A percentile compares a stretch with the other conserved stretches of the same genome.
Evolutionary conservation across 2,329 filamentous ascomycete species (phyloP).

Genomic region (Mycocentrospora acerina): DNA sequence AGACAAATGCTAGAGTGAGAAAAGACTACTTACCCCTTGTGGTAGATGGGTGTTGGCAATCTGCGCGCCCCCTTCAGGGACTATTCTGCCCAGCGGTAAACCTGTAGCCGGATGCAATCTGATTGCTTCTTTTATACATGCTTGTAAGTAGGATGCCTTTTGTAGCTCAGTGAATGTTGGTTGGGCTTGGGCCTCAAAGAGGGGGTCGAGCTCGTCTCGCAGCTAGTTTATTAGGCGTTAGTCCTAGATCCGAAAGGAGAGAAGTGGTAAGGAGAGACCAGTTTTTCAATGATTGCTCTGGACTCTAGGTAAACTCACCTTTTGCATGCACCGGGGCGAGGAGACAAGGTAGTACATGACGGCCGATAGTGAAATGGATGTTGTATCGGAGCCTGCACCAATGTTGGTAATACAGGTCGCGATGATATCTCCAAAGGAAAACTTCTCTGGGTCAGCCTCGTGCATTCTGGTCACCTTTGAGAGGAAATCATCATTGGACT

Average conservation of each 20-base stretch:
- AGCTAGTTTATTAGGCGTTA: no score
- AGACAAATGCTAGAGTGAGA: no score
- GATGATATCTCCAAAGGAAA: slow-evolving; percentile 40
- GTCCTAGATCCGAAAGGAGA: no score
- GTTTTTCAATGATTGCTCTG: no score
- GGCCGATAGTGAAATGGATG: slow-evolving; percentile 40
- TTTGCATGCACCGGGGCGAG: slow-evolving; percentile 10
- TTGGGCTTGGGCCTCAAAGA: no score
- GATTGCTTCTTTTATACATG: slow-evolving; percentile 46
- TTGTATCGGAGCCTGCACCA: slow-evolving; percentile 49
- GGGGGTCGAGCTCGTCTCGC: no score
- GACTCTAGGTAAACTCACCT: no score
- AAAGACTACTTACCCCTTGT: no score
- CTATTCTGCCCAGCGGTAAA: slow-evolving; percentile 39
- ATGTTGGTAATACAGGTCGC: slow-evolving; percentile 42
- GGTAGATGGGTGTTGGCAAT: no score
- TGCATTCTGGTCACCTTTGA: slow-evolving; percentile 40
- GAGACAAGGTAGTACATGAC: slow-evolving; percentile 25
- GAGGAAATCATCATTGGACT: slow-evolving; percentile 35
- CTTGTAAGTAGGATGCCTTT: slow-evolving; percentile 48
- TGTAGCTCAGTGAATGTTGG: no score
- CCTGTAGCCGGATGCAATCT: slow-evolving; percentile 47
- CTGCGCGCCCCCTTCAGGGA: no score
- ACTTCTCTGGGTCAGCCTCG: slow-evolving; percentile 37
- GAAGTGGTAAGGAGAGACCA: no score